Evolutionary conservation across 768 basidiomycete species (phyloP).

Genomic region (Mycena floridula): DNA sequence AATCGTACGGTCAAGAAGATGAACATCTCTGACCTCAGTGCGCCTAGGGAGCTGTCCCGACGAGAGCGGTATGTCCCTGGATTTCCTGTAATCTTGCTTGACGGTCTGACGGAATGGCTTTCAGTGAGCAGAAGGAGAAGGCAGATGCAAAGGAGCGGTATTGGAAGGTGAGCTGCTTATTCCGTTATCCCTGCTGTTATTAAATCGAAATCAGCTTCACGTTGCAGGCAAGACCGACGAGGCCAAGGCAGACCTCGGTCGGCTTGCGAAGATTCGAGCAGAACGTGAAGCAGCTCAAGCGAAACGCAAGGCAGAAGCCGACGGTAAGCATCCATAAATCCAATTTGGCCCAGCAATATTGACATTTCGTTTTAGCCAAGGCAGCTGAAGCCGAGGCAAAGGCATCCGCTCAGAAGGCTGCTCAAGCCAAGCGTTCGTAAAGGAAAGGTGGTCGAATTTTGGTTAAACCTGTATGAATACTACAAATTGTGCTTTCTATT

Average conservation of each 20-base stretch:
- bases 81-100: background rate
- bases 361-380: conserved; percentile 2
- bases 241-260: conserved; percentile 82
- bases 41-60: conserved; percentile 55
- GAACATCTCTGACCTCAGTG: conserved; percentile 68
- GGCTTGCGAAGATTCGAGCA: conserved; percentile 78
- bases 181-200: conserved; percentile 2
- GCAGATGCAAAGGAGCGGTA: conserved; percentile 83
- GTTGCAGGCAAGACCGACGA: conserved; percentile 82
- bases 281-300: conserved; percentile 87
- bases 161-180: conserved; percentile 55
- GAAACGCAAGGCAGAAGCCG: conserved; percentile 83
- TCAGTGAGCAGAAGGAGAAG: conserved; percentile 88
- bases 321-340: conserved; percentile 43
- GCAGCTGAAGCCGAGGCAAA: conserved; percentile 7
- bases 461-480: background rate
- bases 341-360: background rate
- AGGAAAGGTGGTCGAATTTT: background rate
- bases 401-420: background rate
- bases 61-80: conserved; percentile 48
- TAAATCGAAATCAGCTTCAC: conserved; percentile 44
- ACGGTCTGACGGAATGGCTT: conserved; percentile 1
- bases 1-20: conserved; percentile 73
- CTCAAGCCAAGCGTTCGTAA: background rate
- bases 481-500: background rate